Evolutionary conservation across 2,329 filamentous ascomycete genomes (phyloP).

Genomic region (Trichoderma oligosporum): DNA sequence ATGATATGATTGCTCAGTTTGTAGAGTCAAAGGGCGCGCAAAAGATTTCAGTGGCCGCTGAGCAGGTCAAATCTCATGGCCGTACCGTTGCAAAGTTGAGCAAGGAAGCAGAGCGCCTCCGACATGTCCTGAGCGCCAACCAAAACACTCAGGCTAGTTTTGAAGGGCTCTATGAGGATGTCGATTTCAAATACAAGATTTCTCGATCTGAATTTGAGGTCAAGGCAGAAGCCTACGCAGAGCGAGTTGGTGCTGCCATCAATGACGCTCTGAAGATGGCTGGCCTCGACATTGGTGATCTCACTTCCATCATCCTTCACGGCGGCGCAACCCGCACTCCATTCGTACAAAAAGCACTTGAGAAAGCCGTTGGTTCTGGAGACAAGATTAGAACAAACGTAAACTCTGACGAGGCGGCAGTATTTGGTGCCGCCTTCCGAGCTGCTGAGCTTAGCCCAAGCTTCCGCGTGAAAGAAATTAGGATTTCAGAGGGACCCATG

Average conservation of each 20-base stretch:
- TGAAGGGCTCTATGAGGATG: slow-evolving; percentile 84
- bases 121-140: slow-evolving; percentile 92
- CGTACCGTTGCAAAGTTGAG: slow-evolving; percentile 84
- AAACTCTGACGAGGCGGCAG: slow-evolving; percentile 94
- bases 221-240: slow-evolving; percentile 63
- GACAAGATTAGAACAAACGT: slow-evolving; percentile 89
- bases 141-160: slow-evolving; percentile 74
- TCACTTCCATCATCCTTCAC: slow-evolving; percentile 90
- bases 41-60: slow-evolving; percentile 58
- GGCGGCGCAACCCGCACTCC: slow-evolving; percentile 87
- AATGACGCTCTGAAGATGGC: slow-evolving; percentile 71
- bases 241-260: slow-evolving; percentile 66
- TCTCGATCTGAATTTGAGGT: slow-evolving; percentile 76
- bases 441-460: slow-evolving; percentile 87
- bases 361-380: slow-evolving; percentile 65
- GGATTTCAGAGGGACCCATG: slow-evolving; percentile 68
- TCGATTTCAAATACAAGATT: slow-evolving; percentile 92
- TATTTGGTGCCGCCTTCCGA: slow-evolving; percentile 93
- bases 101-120: slow-evolving; percentile 83
- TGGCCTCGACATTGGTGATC: slow-evolving; percentile 66
- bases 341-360: slow-evolving; percentile 87
- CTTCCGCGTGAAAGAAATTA: slow-evolving; percentile 97
- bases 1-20: slow-evolving; percentile 83
- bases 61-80: slow-evolving; percentile 68
- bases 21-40: slow-evolving; percentile 65